Evolutionary conservation across 192 early-diverging fungal species (phyloP).

Genomic region (Backusella macrospora): DNA sequence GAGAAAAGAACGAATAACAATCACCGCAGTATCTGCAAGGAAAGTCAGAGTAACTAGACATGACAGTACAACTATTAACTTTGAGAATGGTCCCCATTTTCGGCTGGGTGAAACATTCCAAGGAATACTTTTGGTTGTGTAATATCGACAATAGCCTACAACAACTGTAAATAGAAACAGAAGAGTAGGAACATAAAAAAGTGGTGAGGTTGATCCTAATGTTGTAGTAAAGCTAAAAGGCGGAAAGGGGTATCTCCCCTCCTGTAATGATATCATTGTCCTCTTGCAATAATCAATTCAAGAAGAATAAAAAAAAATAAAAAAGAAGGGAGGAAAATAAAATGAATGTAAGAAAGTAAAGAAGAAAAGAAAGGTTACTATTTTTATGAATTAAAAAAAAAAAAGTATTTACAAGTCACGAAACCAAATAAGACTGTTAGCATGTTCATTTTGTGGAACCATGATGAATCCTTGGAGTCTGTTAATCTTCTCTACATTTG

Average conservation of each 20-base stretch:
- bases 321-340: neutral
- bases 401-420: conserved; percentile 1
- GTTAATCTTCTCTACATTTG: no score
- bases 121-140: conserved; percentile 8
- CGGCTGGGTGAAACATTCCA: conserved; percentile 5
- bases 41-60: conserved; percentile 38
- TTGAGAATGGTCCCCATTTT: conserved; percentile 30
- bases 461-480: neutral
- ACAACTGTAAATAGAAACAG: conserved; percentile 19
- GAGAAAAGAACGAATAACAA: conserved; percentile 40
- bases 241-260: conserved; percentile 21
- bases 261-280: neutral
- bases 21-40: conserved; percentile 35
- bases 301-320: neutral
- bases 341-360: no score
- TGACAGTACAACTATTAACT: conserved; percentile 34
- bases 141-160: conserved; percentile 26
- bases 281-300: neutral
- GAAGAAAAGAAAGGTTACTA: neutral
- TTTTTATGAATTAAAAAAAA: conserved; percentile 1
- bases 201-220: conserved; percentile 27
- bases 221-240: conserved; percentile 33
- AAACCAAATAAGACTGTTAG: neutral
- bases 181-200: conserved; percentile 28
- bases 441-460: neutral